Evolutionary conservation across 495 filamentous ascomycete species (phyloP), one percentile per base, ranked within the genome.

Genomic region (Aspergillus cavernicola): DNA sequence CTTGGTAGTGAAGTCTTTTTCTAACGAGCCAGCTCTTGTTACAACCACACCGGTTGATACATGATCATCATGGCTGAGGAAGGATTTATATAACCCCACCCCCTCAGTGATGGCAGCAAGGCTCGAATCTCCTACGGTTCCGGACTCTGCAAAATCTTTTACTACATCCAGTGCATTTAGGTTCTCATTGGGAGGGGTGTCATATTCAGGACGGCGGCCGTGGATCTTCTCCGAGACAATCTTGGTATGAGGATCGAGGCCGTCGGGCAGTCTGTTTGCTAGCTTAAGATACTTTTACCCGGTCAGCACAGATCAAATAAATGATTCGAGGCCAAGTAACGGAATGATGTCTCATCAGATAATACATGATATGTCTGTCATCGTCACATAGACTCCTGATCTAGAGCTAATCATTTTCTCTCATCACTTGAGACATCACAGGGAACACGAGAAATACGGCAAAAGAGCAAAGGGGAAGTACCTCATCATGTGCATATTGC

Each of bases 391-490:
- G 70, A 67, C 75, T 80, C 67, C 69, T 77, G 77, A 80, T 80
- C 78, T 80, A 80, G 78, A 80, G 78, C 78, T 80, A 76, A 79
- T 74, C 56, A 67, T 62, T 56, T 67, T 75, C 67, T 75, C 63
- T 78, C 78, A 51, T 80, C 77, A 78, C 71, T 57, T 65, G 66
- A 73, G 70, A 74, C 62, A 61, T 45, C 12, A 42, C 33, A 18
- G 42, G 46, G 55, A 41, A 47, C 49, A 31, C 42, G n/a, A 32
- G 29, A 24, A 7, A 49, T 23, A 50, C 46, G 49, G 31, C 44
- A 52, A 5, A 45, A 58, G 44, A 39, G 38, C 3, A 31, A 10
- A 44, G 24, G 20, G 53, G 58, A 63, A 59, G 58, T 76, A 80
- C 77, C 76, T 80, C 65, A 51, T 74, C 65, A 47, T 72, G 67